These are phyloP conservation scores for Penicillium diatomitis DNA, from an alignment of 495 filamentous ascomycete genomes.

Conservation along the genomic window DNA sequence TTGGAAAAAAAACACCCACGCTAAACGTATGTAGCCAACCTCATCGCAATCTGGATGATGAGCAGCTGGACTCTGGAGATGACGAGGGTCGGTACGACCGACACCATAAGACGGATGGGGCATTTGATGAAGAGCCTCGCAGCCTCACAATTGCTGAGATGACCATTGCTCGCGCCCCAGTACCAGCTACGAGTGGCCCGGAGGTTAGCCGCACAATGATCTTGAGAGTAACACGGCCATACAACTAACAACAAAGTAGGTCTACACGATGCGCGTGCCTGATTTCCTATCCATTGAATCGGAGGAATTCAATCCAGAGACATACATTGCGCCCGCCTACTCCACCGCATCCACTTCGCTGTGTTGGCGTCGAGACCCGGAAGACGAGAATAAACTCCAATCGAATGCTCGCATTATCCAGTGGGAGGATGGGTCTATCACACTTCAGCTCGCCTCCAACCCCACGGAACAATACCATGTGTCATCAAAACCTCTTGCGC, in stretches of 20 bases:
- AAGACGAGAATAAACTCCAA: slow-evolving; percentile 47
- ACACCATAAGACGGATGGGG: slow-evolving; percentile 39
- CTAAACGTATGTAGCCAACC: slow-evolving; percentile 27
- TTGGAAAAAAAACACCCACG: slow-evolving; percentile 9
- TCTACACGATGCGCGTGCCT: slow-evolving; percentile 72
- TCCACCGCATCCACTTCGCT: slow-evolving; percentile 57
- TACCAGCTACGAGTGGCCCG: slow-evolving; percentile 64
- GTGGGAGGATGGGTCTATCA: slow-evolving; percentile 81
- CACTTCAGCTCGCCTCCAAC: slow-evolving; percentile 62
- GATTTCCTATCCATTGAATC: slow-evolving; percentile 71
- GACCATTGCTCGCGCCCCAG: slow-evolving; percentile 53
- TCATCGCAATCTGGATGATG: slow-evolving; percentile 56
- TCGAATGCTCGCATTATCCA: slow-evolving; percentile 70
- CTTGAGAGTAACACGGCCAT: background rate
- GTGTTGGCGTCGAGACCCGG: slow-evolving; percentile 62
- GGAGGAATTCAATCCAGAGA: slow-evolving; percentile 60
- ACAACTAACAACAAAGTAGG: slow-evolving; percentile 30
- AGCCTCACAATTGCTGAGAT: slow-evolving; percentile 48
- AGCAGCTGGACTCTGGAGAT: slow-evolving; percentile 73
- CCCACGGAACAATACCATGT: slow-evolving; percentile 75
- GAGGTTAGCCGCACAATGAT: slow-evolving; percentile 30
- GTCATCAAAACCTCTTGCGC: slow-evolving; percentile 64
- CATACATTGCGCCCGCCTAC: slow-evolving; percentile 61
- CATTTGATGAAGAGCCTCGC: slow-evolving; percentile 32
- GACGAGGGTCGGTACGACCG: slow-evolving; percentile 53